Evolutionary conservation across 208 protist species (phyloP).

Genomic region (Novymonas esmeraldas): DNA sequence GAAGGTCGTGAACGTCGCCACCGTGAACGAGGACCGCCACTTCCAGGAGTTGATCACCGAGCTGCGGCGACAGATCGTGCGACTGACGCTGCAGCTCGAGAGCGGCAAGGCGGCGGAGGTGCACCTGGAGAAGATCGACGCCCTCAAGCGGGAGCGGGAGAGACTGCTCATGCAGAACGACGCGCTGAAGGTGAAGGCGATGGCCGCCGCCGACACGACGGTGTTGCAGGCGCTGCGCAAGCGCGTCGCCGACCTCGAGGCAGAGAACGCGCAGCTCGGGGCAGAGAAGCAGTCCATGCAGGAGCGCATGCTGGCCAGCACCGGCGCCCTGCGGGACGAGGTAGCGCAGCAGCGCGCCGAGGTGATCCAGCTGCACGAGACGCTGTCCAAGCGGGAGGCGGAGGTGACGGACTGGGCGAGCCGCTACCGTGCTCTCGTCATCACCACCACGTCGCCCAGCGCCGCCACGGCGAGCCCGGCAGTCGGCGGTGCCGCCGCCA

Average conservation of each 20-base stretch:
- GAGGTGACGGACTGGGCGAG: conserved; percentile 41
- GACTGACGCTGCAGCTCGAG: conserved; percentile 80
- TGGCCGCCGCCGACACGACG: conserved; percentile 37
- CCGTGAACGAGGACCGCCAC: conserved; percentile 84
- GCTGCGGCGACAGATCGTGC: conserved; percentile 79
- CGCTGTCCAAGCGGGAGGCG: conserved; percentile 39
- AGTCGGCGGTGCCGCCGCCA: background rate
- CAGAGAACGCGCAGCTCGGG: conserved; percentile 46
- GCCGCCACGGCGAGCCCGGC: background rate
- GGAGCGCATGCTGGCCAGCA: conserved; percentile 52
- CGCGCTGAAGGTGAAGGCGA: conserved; percentile 39
- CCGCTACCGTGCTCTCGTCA: conserved; percentile 33
- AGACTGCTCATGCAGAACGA: conserved; percentile 46
- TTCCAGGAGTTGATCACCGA: conserved; percentile 76
- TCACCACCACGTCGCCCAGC: conserved; percentile 17
- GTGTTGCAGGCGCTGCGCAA: conserved; percentile 45
- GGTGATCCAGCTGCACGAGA: conserved; percentile 46
- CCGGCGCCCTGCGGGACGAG: conserved; percentile 65
- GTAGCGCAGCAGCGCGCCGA: conserved; percentile 53
- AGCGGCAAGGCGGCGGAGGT: conserved; percentile 65
- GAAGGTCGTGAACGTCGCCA: conserved; percentile 85
- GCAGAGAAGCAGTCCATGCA: conserved; percentile 53
- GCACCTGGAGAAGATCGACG: conserved; percentile 54
- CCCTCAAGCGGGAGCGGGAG: conserved; percentile 49
- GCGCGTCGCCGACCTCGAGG: conserved; percentile 53